These are phyloP conservation scores for Verbena officinalis DNA, from an alignment of 257 asterid genomes.

Conservation along the genomic window DNA sequence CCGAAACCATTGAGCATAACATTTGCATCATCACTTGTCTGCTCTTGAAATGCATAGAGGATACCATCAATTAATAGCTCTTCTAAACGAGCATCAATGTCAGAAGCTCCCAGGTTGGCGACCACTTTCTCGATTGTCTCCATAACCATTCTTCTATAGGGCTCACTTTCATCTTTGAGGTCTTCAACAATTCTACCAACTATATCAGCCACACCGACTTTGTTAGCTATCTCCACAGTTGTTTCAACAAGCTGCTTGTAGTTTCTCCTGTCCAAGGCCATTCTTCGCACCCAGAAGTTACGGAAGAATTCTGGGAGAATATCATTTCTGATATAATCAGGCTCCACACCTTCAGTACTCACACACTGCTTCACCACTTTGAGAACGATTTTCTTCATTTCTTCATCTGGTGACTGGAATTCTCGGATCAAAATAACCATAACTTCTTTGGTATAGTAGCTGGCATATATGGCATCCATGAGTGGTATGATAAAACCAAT, in stretches of 20 bases:
- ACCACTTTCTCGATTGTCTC: slow-evolving; percentile 96
- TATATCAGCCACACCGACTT: slow-evolving; percentile 88
- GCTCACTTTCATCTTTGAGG: slow-evolving; percentile 90
- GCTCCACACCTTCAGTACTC: slow-evolving; percentile 92
- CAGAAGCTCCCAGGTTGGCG: slow-evolving; percentile 86
- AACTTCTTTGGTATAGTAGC: slow-evolving; percentile 91
- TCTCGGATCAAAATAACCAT: slow-evolving; percentile 88
- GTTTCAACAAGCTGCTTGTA: slow-evolving; percentile 91
- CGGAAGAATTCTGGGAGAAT: slow-evolving; percentile 93
- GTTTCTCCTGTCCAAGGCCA: slow-evolving; percentile 92
- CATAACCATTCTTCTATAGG: slow-evolving; percentile 95
- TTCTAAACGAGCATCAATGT: slow-evolving; percentile 82
- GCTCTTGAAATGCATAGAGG: slow-evolving; percentile 90
- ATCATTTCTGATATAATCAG: slow-evolving; percentile 77
- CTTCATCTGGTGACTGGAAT: slow-evolving; percentile 94
- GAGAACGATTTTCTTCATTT: slow-evolving; percentile 92
- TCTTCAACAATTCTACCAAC: slow-evolving; percentile 91
- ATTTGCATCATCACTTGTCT: slow-evolving; percentile 92
- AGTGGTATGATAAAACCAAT: slow-evolving; percentile 93
- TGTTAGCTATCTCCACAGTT: slow-evolving; percentile 88
- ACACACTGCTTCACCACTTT: slow-evolving; percentile 97
- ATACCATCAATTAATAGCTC: slow-evolving; percentile 88
- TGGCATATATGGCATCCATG: slow-evolving; percentile 93
- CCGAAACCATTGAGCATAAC: slow-evolving; percentile 97
- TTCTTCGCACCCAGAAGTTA: slow-evolving; percentile 89